Conservation (phyloP, 169 alveolate species). For the Plasmodium inui region DNA sequence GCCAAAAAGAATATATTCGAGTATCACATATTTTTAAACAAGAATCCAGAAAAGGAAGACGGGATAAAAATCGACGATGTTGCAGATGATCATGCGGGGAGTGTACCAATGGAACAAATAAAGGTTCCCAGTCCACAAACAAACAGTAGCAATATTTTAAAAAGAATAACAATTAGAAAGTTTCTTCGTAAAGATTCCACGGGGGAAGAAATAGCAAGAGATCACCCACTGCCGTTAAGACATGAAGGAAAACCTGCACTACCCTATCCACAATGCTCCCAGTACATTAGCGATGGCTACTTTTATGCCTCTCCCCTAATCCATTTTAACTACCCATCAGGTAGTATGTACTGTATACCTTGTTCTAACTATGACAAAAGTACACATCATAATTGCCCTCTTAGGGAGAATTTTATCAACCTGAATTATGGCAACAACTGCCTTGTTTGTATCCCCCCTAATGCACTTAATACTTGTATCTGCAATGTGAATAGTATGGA, state of each 20-base stretch:
- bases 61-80: neutral
- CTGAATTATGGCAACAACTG: constrained; percentile 34
- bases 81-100: neutral
- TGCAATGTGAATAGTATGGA: constrained; percentile 1
- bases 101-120: neutral
- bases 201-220: neutral
- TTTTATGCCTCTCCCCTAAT: constrained; percentile 37
- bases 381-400: neutral
- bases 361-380: constrained; percentile 36
- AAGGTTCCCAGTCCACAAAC: constrained; percentile 9
- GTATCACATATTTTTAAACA: constrained; percentile 34
- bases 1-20: neutral
- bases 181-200: neutral
- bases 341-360: constrained; percentile 36
- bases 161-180: constrained; percentile 42
- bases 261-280: constrained; percentile 8
- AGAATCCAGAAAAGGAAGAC: neutral
- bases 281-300: neutral
- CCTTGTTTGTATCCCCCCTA: constrained; percentile 28
- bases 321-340: constrained; percentile 34
- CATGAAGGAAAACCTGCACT: neutral
- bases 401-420: constrained; percentile 17
- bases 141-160: neutral
- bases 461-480: constrained; percentile 21
- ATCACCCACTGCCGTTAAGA: neutral